These are phyloP conservation scores for Candida sithepensis DNA, from an alignment of 805 yeast genomes.

Conservation along the genomic window DNA sequence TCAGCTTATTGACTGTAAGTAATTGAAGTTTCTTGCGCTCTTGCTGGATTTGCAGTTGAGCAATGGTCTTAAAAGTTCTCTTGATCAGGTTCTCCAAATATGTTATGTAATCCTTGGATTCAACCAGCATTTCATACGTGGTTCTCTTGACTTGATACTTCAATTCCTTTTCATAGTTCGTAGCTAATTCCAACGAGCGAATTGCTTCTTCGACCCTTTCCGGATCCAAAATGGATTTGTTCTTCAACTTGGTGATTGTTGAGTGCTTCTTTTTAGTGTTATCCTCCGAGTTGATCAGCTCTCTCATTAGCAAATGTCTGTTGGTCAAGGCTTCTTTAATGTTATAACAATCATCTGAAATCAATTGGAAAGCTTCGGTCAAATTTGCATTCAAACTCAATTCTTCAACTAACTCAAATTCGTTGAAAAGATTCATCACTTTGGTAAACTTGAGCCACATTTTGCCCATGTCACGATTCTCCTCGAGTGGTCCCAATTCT, in stretches of 20 bases:
- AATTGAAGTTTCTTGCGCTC: constrained; percentile 77
- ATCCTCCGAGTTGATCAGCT: constrained; percentile 73
- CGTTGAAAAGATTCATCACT: constrained; percentile 67
- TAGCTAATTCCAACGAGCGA: constrained; percentile 71
- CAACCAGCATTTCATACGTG: constrained; percentile 80
- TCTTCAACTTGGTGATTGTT: constrained; percentile 67
- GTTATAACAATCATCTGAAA: constrained; percentile 73
- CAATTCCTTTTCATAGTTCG: constrained; percentile 69
- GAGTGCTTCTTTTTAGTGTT: constrained; percentile 67
- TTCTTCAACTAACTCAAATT: constrained; percentile 67
- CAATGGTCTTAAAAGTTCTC: constrained; percentile 51
- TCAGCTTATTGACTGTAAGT: constrained; percentile 54
- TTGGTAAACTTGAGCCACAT: constrained; percentile 80
- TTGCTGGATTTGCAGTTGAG: constrained; percentile 73
- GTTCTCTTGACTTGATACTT: constrained; percentile 77
- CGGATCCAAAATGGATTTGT: constrained; percentile 75
- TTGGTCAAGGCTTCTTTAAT: constrained; percentile 92
- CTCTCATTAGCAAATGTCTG: constrained; percentile 90
- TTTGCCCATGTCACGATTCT: constrained; percentile 64
- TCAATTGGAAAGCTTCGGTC: constrained; percentile 67
- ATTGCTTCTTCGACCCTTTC: constrained; percentile 88
- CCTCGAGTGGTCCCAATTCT: constrained; percentile 40
- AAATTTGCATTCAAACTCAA: constrained; percentile 69
- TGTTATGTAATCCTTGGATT: constrained; percentile 55
- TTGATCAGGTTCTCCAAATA: constrained; percentile 52